Evolutionary conservation across 257 asterid species (phyloP), one percentile per base, ranked within the genome.

Genomic region (Solanum etuberosum): DNA sequence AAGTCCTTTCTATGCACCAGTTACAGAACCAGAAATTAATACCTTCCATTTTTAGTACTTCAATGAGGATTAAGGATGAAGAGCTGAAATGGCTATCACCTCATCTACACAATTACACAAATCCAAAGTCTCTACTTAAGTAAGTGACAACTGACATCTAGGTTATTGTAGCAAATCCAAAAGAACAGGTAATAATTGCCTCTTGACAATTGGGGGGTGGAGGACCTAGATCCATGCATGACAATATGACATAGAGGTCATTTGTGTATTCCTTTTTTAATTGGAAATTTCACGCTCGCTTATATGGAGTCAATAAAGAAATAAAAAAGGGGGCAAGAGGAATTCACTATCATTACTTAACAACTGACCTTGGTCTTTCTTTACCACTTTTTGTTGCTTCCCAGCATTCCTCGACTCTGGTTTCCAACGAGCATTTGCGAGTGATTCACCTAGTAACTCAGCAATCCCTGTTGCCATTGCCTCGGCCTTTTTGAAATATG

Each of bases 381-480:
- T 91, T 92, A 81, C 92, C 96, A 83, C 83, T 92, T 87, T 91
- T 86, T 92, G 93, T 4, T 90, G 13, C 80, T 92, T 95, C 46
- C 92, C 90, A 0, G 91, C 87, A 77, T 78, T 83, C 91, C 98
- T 95, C 38, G 95, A 91, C 88, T 95, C 97, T 5, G 99, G 99
- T 87, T 95, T 93, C 99, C 98, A 97, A 87, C 87, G 83, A 61
- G 93, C 98, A 85, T 90, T 95, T 87, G 89, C 82, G 40, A 97
- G 97, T 34, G 99, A 97, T 86, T 93, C 93, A 18, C 96, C 98
- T 86, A 95, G 87, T 87, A 97, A 92, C 90, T 97, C 91, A 43
- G 96, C 98, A 89, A 97, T 93, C 88, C 92, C 95, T 9, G 93
- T 92, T 51, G 98, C 96, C 98, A 97, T 97, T 18, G 91, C 87